phyloP scores from a whole-genome alignment of 345 rosid species.

The Dimocarpus longan region DNA sequence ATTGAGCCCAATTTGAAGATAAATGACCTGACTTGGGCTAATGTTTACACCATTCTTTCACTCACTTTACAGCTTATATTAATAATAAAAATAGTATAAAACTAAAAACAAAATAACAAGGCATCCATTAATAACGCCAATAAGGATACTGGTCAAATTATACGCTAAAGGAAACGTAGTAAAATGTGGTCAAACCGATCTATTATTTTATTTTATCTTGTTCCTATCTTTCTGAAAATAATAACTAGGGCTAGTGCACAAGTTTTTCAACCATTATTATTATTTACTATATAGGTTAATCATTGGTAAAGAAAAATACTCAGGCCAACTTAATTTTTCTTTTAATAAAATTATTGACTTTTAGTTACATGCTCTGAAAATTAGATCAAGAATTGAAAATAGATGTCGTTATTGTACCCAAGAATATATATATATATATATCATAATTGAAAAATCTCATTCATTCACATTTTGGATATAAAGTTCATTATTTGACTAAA shows the following conservation, averaged over 20 bases:
- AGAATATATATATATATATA: too few relatives aligned
- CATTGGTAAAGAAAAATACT: too few relatives aligned
- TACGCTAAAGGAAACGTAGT: not conserved
- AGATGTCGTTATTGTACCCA: too few relatives aligned
- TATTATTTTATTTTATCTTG: not conserved
- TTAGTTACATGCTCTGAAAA: too few relatives aligned
- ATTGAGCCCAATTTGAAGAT: not conserved
- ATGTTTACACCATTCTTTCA: not conserved
- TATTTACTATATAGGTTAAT: too few relatives aligned
- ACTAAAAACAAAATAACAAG: not conserved
- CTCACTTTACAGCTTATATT: not conserved
- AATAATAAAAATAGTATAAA: not conserved
- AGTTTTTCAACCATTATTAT: not conserved
- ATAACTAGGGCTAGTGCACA: not conserved
- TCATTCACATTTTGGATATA: too few relatives aligned
- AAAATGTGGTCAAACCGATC: not conserved
- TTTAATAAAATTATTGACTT: too few relatives aligned
- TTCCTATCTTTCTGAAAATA: not conserved
- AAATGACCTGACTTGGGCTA: not conserved
- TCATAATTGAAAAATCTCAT: too few relatives aligned
- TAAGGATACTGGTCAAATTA: not conserved
- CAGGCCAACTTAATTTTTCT: too few relatives aligned
- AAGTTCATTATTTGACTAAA: too few relatives aligned
- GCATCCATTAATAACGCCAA: not conserved
- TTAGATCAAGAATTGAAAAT: too few relatives aligned